These are phyloP conservation scores for Flaveria linearis DNA, from an alignment of 129 eudicot species.

Conservation along the genomic window DNA sequence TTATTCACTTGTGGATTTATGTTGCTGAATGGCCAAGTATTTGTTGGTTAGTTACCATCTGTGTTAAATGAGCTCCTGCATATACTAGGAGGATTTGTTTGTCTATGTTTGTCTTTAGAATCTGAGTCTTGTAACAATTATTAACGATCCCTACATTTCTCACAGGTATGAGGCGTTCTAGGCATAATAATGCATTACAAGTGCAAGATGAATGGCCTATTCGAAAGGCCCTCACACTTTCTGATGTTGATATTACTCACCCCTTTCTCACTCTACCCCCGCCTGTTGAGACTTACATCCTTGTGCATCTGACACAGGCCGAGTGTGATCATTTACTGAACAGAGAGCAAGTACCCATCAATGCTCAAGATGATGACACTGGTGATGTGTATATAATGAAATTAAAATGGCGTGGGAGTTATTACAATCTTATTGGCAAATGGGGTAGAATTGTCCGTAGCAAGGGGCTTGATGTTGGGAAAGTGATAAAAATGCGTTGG, in stretches of 20 bases:
- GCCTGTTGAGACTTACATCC: conserved; percentile 65
- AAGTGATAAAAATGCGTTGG: conserved; percentile 74
- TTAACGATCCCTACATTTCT: conserved; percentile 9
- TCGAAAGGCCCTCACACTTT: conserved; percentile 68
- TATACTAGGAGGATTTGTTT: not conserved
- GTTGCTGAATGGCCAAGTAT: conserved; percentile 1
- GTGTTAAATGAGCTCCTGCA: conserved; percentile 17
- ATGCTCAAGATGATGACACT: conserved; percentile 78
- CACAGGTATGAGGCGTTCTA: conserved; percentile 68
- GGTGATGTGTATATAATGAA: conserved; percentile 71
- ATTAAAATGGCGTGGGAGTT: conserved; percentile 88
- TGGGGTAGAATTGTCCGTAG: conserved; percentile 82
- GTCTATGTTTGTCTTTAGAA: conserved; percentile 4
- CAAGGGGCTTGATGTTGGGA: conserved; percentile 75
- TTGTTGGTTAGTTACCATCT: conserved; percentile 6
- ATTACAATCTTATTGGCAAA: conserved; percentile 70
- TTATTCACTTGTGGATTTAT: conserved; percentile 17
- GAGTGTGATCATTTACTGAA: conserved; percentile 63
- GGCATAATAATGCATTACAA: conserved; percentile 51
- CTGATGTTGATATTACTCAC: conserved; percentile 86
- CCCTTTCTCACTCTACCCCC: conserved; percentile 86
- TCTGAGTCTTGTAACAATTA: not conserved
- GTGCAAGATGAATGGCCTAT: conserved; percentile 75
- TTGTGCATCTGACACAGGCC: conserved; percentile 58
- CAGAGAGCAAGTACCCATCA: conserved; percentile 60